These are phyloP conservation scores for Termitomyces sp. DNA, from an alignment of 768 basidiomycete genomes.

Conservation along the genomic window DNA sequence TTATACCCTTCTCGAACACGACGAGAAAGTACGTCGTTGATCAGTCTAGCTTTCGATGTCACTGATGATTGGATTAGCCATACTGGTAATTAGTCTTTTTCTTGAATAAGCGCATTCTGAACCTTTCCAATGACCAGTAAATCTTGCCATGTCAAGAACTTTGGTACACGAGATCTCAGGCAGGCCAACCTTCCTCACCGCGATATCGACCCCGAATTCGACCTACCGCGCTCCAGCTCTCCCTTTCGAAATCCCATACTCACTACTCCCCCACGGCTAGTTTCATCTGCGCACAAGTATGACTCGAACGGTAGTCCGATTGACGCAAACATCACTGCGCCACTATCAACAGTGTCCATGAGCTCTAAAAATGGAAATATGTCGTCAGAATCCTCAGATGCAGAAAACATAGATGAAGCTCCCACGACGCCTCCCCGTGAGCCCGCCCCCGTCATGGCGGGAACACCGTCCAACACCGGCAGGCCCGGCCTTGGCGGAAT, in stretches of 20 bases:
- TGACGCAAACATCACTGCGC: not conserved
- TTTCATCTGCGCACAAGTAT: constrained; percentile 23
- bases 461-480: constrained; percentile 39
- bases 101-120: not conserved
- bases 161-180: constrained; percentile 73
- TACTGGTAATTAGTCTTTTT: constrained; percentile 39
- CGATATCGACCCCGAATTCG: constrained; percentile 27
- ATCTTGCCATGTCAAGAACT: constrained; percentile 74
- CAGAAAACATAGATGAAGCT: not conserved
- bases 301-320: constrained; percentile 1
- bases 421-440: not conserved
- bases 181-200: constrained; percentile 64
- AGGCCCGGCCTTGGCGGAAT: constrained; percentile 42
- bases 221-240: constrained; percentile 12
- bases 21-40: constrained; percentile 58
- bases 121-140: constrained; percentile 49
- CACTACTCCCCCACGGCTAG: constrained; percentile 25
- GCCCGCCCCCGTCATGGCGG: not conserved
- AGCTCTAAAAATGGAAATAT: constrained; percentile 4
- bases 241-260: constrained; percentile 17
- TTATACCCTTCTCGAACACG: constrained; percentile 73
- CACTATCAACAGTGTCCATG: constrained; percentile 22
- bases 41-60: not conserved
- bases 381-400: not conserved
- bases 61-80: constrained; percentile 29